These are phyloP conservation scores for Didymella sp. DNA, from an alignment of 2,329 filamentous ascomycete genomes.

Conservation along the genomic window DNA sequence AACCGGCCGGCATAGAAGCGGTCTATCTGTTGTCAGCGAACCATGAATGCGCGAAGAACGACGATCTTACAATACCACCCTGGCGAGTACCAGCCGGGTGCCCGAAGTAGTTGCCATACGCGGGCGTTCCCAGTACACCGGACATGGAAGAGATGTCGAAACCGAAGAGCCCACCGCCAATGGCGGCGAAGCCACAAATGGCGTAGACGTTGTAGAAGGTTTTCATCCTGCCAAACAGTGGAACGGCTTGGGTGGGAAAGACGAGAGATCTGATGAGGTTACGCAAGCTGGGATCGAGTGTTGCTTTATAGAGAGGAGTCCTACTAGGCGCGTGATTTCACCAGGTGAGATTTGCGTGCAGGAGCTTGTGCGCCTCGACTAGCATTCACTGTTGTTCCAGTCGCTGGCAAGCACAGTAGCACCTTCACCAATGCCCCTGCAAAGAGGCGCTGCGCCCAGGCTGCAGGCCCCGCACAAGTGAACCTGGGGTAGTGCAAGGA, in stretches of 20 bases:
- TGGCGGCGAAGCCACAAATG: constrained; percentile 66
- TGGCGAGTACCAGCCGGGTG: constrained; percentile 45
- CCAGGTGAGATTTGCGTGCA: constrained; percentile 17
- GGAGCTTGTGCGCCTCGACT: not conserved
- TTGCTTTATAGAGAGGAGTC: constrained; percentile 21
- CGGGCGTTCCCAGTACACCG: constrained; percentile 45
- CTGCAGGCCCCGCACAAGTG: constrained; percentile 29
- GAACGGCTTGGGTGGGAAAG: constrained; percentile 18
- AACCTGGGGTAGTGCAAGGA: constrained; percentile 37
- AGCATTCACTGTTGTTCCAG: constrained; percentile 20
- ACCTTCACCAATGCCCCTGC: constrained; percentile 15
- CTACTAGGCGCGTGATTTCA: constrained; percentile 29
- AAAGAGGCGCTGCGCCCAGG: constrained; percentile 18
- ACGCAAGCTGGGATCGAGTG: constrained; percentile 4
- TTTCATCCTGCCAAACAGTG: constrained; percentile 41
- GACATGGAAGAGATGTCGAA: constrained; percentile 52
- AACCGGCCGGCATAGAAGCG: constrained; percentile 59
- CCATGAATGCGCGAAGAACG: constrained; percentile 8
- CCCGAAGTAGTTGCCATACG: constrained; percentile 49
- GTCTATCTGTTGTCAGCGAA: constrained; percentile 40
- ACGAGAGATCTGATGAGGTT: constrained; percentile 3
- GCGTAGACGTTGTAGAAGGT: constrained; percentile 62
- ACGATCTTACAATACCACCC: constrained; percentile 53
- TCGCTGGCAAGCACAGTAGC: constrained; percentile 1
- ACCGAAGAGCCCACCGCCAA: constrained; percentile 55